Evolutionary conservation across 1,139 yeast genomes (phyloP), one percentile per base, ranked within the genome.

Genomic region (Scheffersomyces parashehatae): DNA sequence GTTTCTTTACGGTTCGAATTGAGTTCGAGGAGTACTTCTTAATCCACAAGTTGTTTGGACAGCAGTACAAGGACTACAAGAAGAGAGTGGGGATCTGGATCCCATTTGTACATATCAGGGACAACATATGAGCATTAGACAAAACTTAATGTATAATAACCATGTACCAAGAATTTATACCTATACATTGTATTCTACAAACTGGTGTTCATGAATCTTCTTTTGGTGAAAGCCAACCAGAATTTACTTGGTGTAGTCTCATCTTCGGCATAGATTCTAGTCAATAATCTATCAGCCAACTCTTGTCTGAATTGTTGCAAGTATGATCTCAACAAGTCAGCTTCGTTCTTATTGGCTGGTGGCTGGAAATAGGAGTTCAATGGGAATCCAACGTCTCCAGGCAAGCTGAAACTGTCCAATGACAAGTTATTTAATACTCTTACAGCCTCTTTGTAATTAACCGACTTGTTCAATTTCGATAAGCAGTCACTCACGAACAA

Each of bases 321-420:
- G 63, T 93, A 93, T 28, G 81, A 75, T 55, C 95, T 80, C 62
- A 95, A 77, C 45, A 89, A 70, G 43, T 91, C 95, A 40, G 83
- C 83, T 48, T 90, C 97, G 46, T 76, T 75, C 54, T 84, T 82
- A 56, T 84, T 88, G 34, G 75, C 69, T 12, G 97, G 95, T 4
- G 96, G 80, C 44, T 79, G 76, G 62, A 90, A 93, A 45, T 93
- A 76, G 1, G 90, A 77, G 66, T 91, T 91, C 64, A 93, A 74
- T 10, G 98, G 97, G 73, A 93, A 93, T 12, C 93, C 90, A 14
- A 93, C 83, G 51, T 93, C 97, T 13, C 99, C 99, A 0, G 99
- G 99, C 49, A 95, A 78, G 16, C 93, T 76, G 61, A 93, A 93
- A 59, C 84, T 83, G 54, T 93, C 98, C 48, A 93, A 77, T 2